These are phyloP conservation scores for Chalciporus piperatoides DNA, from an alignment of 1,284 basidiomycete genomes.

Conservation along the genomic window DNA sequence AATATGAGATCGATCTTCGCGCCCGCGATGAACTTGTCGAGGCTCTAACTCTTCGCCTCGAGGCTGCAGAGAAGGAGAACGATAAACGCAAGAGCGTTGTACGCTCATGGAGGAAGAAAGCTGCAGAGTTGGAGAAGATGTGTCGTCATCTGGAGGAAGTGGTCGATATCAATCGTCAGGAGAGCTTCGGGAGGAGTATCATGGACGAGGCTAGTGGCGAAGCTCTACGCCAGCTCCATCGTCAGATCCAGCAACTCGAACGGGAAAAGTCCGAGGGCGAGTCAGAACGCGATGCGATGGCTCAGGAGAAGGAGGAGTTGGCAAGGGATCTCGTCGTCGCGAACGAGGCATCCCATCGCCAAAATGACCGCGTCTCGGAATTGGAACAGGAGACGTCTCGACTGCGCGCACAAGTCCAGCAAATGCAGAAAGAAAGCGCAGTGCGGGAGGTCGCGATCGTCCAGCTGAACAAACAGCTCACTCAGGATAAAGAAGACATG, in stretches of 20 bases:
- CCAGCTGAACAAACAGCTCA: constrained; percentile 66
- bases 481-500: constrained; percentile 72
- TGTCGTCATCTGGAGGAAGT: constrained; percentile 65
- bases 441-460: constrained; percentile 77
- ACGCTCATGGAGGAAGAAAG: constrained; percentile 67
- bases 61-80: constrained; percentile 56
- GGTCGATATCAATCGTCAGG: constrained; percentile 61
- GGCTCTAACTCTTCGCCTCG: constrained; percentile 51
- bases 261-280: constrained; percentile 45
- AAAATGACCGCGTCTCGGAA: constrained; percentile 15
- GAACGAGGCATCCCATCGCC: not conserved
- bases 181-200: constrained; percentile 65
- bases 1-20: constrained; percentile 68
- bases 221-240: constrained; percentile 63
- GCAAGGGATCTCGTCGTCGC: constrained; percentile 2
- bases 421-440: constrained; percentile 75
- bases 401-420: constrained; percentile 62
- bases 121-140: constrained; percentile 62
- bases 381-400: constrained; percentile 37
- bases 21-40: constrained; percentile 68
- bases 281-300: constrained; percentile 36
- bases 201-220: constrained; percentile 76
- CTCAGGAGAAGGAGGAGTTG: constrained; percentile 2
- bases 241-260: constrained; percentile 58
- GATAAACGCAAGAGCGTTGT: constrained; percentile 51